phyloP scores from a whole-genome alignment of 352 stramenopile species.

The Pythium diclinum region DNA sequence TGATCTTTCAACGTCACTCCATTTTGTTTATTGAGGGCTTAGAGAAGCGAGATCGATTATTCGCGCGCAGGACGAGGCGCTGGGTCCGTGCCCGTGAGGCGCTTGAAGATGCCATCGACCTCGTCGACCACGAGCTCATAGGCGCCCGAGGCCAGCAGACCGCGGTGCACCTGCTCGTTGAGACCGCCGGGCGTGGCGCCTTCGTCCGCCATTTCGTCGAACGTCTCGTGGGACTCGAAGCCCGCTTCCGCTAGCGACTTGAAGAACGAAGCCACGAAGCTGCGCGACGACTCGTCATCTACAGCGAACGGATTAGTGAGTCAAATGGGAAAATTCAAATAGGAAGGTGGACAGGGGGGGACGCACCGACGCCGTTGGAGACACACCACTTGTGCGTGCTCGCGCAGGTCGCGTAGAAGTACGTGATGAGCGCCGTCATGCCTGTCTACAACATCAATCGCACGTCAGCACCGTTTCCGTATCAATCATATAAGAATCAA shows the following conservation, averaged over 20 bases:
- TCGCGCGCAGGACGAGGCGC: constrained; percentile 44
- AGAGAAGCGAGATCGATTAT: constrained; percentile 6
- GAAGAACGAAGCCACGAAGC: constrained; percentile 85
- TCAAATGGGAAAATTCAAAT: not conserved
- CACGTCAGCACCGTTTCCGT: not conserved
- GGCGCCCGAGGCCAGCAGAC: constrained; percentile 54
- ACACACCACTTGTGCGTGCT: constrained; percentile 84
- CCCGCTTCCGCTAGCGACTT: constrained; percentile 72
- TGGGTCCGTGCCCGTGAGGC: constrained; percentile 62
- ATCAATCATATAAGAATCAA: not conserved
- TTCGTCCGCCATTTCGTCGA: constrained; percentile 84
- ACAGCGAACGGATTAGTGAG: not conserved
- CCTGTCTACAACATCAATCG: constrained; percentile 40
- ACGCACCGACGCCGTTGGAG: constrained; percentile 81
- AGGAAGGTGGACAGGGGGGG: not conserved
- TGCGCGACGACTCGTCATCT: constrained; percentile 67
- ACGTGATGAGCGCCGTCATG: constrained; percentile 84
- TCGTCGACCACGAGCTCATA: constrained; percentile 83
- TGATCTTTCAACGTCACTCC: not conserved
- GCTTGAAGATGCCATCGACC: constrained; percentile 81
- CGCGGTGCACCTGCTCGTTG: constrained; percentile 83
- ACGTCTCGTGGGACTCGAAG: constrained; percentile 63
- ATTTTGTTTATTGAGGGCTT: not conserved
- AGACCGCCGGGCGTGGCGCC: constrained; percentile 74
- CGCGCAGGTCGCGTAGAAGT: constrained; percentile 84